These are phyloP conservation scores for Aurinia saxatilis DNA, from an alignment of 345 rosid genomes.

Conservation along the genomic window DNA sequence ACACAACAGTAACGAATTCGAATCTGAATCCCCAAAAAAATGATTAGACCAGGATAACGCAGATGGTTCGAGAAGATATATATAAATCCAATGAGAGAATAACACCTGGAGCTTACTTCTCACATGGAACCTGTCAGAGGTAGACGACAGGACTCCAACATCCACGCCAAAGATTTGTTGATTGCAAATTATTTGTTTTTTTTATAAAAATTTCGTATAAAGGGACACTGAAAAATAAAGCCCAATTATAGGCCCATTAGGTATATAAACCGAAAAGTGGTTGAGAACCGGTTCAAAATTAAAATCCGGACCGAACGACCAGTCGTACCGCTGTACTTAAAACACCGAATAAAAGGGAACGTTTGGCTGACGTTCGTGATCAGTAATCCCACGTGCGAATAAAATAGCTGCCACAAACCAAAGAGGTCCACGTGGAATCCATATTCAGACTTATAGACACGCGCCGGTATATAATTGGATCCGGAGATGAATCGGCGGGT, in stretches of 20 bases:
- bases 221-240: not conserved
- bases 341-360: not conserved
- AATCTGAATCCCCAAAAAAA: not conserved
- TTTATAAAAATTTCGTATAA: too few relatives aligned
- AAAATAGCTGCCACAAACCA: slow-evolving; percentile 15
- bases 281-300: not conserved
- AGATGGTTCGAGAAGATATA: not conserved
- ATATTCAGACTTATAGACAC: not conserved
- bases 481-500: not conserved
- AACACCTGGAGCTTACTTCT: slow-evolving; percentile 14
- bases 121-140: slow-evolving; percentile 8
- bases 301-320: not conserved
- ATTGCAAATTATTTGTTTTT: not conserved
- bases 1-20: not conserved
- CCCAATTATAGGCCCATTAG: not conserved
- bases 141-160: slow-evolving; percentile 10
- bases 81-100: not conserved
- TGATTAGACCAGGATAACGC: not conserved
- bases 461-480: not conserved
- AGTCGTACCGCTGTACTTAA: not conserved
- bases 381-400: slow-evolving; percentile 7
- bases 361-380: not conserved
- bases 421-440: not conserved
- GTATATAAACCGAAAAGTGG: too few relatives aligned
- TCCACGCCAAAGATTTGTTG: not conserved